Percentiles rank a stretch among this genome's conserved stretches.
Evolutionary conservation across 768 basidiomycete genomes (phyloP).

Genomic region (Tricholoma matsutake): DNA sequence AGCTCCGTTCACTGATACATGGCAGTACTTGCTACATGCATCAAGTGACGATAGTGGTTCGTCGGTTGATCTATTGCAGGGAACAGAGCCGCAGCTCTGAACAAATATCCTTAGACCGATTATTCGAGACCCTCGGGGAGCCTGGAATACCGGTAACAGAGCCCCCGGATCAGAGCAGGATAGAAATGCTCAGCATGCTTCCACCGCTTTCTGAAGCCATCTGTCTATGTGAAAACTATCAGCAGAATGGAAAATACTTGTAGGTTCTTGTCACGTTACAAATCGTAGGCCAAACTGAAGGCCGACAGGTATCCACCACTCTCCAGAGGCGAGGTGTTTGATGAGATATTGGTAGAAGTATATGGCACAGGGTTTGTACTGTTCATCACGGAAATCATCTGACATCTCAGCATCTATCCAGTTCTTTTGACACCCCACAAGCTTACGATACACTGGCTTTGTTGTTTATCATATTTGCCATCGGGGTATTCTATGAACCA

Average conservation of each 20-base stretch:
- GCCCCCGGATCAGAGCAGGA: too few relatives aligned
- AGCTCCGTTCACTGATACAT: too few relatives aligned
- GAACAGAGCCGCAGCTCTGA: conserved; percentile 23
- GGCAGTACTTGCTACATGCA: conserved; percentile 56
- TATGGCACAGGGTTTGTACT: conserved; percentile 47
- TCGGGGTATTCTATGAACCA: conserved; percentile 62
- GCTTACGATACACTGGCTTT: conserved; percentile 55
- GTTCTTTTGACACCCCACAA: conserved; percentile 35
- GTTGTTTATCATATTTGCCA: conserved; percentile 62
- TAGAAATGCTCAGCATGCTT: conserved; percentile 43
- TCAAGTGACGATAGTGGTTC: conserved; percentile 8
- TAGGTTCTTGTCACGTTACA: conserved; percentile 27
- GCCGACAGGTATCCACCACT: conserved; percentile 49
- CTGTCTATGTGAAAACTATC: conserved; percentile 59
- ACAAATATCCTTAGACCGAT: too few relatives aligned
- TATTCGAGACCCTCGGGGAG: too few relatives aligned
- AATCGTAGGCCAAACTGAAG: not conserved
- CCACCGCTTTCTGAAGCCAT: conserved; percentile 60
- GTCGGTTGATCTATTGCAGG: not conserved
- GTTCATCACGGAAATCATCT: too few relatives aligned
- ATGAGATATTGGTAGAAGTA: conserved; percentile 50
- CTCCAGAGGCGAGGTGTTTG: conserved; percentile 52
- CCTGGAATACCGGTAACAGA: too few relatives aligned
- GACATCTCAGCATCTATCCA: conserved; percentile 7
- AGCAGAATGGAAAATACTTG: conserved; percentile 59